Base-by-base conservation (phyloP, 2,329 filamentous ascomycete genomes). In the Cordyceps militaris region DNA sequence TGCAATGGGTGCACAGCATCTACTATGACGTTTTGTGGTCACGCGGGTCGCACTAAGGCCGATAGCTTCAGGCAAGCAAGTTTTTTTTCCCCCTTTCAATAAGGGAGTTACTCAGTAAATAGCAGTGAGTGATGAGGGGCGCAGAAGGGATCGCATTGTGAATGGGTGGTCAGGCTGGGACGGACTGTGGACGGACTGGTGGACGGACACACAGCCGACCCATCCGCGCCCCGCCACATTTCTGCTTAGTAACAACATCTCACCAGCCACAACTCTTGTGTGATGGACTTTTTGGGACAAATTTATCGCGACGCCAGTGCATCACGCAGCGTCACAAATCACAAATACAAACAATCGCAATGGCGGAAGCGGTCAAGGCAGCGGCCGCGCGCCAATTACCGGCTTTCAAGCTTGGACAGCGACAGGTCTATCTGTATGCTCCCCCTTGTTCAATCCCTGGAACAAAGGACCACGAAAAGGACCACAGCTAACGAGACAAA, bases 361-460 rank as follows among this genome's bases (percentile, higher is more conserved):
- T 76, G 74, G 70, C 74, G 40, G 68, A 72, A 61, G 68, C 68
- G 70, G 71, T 68, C 38, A 73, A 70, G 63, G 68, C 64, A 49
- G 68, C 67, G 38, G 70, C 48, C 24, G 32, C 70, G 62, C 70
- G 72, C 60, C 69, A 71, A 65, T 67, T 70, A 60, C 74, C 76
- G 53, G 67, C 67, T 63, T 80, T 80, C 63, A 75, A 67, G 63
- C 67, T 82, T 56, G 82, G 82, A 32, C 68, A 69, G 60, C 84
- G 83, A 67, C 71, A 81, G 64, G 69, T 85, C 46, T 85, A 75
- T 61, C 69, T 85, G 82, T 84, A 68, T 62, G 79, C 70, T 23
- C 16, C 11, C 46, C 23, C 30, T 6, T 16, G n/a, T n/a, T n/a
- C 11, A 38, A 38, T 38, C 34, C 28, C 34, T 7, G 16, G 24